Evolutionary conservation across 2,329 filamentous ascomycete genomes (phyloP).

Genomic region (Nemania diffusa): DNA sequence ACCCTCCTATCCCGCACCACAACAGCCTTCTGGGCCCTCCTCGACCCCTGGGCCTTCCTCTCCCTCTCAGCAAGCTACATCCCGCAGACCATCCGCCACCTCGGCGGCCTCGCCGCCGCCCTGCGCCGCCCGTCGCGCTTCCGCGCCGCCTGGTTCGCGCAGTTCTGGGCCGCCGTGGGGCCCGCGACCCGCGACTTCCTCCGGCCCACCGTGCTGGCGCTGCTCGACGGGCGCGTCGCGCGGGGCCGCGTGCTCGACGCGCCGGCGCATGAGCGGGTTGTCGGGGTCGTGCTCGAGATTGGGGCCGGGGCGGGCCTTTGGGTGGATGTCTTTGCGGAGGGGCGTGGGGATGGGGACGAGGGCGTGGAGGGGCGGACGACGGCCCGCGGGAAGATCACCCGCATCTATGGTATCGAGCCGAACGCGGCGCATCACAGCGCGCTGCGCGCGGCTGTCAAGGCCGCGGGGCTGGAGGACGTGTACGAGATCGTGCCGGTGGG

Average conservation of each 20-base stretch:
- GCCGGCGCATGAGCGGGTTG: slow-evolving; percentile 52
- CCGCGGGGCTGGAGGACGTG: slow-evolving; percentile 63
- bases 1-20: slow-evolving; percentile 35
- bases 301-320: slow-evolving; percentile 71
- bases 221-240: slow-evolving; percentile 62
- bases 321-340: slow-evolving; percentile 62
- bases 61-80: slow-evolving; percentile 59
- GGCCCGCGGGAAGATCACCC: slow-evolving; percentile 49
- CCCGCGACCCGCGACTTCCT: slow-evolving; percentile 59
- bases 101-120: slow-evolving; percentile 48
- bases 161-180: slow-evolving; percentile 68
- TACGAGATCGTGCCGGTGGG: slow-evolving; percentile 69
- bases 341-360: slow-evolving; percentile 11
- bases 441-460: slow-evolving; percentile 58
- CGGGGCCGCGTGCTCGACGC: slow-evolving; percentile 52
- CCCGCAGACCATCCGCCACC: slow-evolving; percentile 59
- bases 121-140: slow-evolving; percentile 54
- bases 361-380: neutral
- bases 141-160: slow-evolving; percentile 65
- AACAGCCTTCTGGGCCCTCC: slow-evolving; percentile 49
- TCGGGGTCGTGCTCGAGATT: slow-evolving; percentile 68
- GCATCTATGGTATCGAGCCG: slow-evolving; percentile 73
- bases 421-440: slow-evolving; percentile 63
- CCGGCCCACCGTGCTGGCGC: slow-evolving; percentile 59
- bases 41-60: slow-evolving; percentile 66